phyloP scores from a whole-genome alignment of 2,329 filamentous ascomycete species.

The Fusarium sambucinum region DNA sequence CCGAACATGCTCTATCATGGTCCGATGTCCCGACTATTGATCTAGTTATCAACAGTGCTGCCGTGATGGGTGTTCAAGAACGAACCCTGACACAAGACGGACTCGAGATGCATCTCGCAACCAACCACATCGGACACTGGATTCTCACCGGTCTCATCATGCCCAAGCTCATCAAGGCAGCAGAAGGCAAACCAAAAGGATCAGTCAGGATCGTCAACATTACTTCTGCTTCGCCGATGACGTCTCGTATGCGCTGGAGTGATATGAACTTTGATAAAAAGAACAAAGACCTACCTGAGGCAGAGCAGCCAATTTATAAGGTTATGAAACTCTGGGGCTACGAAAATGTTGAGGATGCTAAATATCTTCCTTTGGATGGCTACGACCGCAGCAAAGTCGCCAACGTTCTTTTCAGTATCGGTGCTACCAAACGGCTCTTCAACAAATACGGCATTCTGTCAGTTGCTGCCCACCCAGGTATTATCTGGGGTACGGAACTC shows the following conservation, averaged over 20 bases:
- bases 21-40: not conserved
- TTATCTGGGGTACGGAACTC: conserved; percentile 1
- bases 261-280: conserved; percentile 21
- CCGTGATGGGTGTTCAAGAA: not conserved
- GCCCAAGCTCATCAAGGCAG: conserved; percentile 14
- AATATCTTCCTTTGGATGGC: not conserved
- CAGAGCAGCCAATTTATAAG: conserved; percentile 1
- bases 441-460: conserved; percentile 2
- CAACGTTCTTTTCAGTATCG: conserved; percentile 20
- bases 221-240: not conserved
- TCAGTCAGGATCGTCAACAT: conserved; percentile 15
- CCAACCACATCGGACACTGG: conserved; percentile 22
- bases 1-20: not conserved
- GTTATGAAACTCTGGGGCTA: conserved; percentile 18
- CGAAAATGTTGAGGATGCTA: not conserved
- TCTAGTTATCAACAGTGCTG: conserved; percentile 3
- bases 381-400: conserved; percentile 20
- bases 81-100: not conserved
- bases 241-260: conserved; percentile 14
- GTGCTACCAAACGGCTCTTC: conserved; percentile 8
- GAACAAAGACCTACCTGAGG: conserved; percentile 14
- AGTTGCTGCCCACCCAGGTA: conserved; percentile 3
- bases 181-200: not conserved
- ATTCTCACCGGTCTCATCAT: conserved; percentile 5
- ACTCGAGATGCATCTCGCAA: conserved; percentile 13